These are phyloP conservation scores for Scutellaria minor DNA, from an alignment of 257 asterid species.

Conservation along the genomic window DNA sequence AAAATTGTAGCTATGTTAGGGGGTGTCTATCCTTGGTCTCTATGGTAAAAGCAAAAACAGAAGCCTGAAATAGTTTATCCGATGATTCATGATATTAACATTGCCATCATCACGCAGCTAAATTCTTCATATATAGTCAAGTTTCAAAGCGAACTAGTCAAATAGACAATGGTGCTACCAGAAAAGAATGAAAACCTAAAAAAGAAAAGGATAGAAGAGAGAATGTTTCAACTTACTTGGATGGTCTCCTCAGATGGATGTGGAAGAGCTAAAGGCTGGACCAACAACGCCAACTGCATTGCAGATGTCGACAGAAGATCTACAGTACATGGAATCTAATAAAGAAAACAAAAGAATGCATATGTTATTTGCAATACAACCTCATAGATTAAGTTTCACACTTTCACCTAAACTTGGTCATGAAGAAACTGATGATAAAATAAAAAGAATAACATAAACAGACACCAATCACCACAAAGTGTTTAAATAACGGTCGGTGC, in stretches of 20 bases:
- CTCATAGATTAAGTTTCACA: constrained; percentile 20
- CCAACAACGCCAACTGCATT: constrained; percentile 94
- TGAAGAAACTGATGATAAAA: constrained; percentile 20
- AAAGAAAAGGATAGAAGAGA: background rate
- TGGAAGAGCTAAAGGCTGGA: constrained; percentile 96
- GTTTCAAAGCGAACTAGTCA: background rate
- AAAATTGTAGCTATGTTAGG: background rate
- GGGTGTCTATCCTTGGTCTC: constrained; percentile 10
- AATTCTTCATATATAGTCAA: constrained; percentile 14
- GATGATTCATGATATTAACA: constrained; percentile 4
- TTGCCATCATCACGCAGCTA: background rate
- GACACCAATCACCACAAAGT: constrained; percentile 9
- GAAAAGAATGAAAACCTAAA: background rate
- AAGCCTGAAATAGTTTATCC: background rate
- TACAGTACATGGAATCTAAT: constrained; percentile 84
- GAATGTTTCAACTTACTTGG: constrained; percentile 58
- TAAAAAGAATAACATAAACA: background rate
- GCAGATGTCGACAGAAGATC: constrained; percentile 91
- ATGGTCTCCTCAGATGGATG: constrained; percentile 97
- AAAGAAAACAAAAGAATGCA: constrained; percentile 33
- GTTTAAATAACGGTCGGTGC: constrained; percentile 8
- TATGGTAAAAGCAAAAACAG: constrained; percentile 11
- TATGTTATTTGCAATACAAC: constrained; percentile 34
- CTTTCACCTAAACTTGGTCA: background rate
- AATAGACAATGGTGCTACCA: constrained; percentile 12